phyloP scores from a whole-genome alignment of 345 rosid species.

The Psidium guajava region DNA sequence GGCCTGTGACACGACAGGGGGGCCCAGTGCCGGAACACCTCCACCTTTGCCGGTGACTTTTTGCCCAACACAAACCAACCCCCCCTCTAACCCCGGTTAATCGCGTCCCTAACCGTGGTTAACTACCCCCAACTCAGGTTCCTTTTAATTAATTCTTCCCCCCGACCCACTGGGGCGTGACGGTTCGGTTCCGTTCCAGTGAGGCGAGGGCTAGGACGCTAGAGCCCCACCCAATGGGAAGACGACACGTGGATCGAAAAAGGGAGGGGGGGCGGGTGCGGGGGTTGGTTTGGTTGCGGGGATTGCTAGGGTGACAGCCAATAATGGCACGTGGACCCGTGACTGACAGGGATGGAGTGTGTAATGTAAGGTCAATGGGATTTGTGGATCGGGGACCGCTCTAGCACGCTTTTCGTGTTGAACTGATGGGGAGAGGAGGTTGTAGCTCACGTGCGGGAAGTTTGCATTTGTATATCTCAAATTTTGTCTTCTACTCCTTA shows the following conservation, averaged over 20 bases:
- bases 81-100: background rate
- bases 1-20: conserved; percentile 17
- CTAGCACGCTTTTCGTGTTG: background rate
- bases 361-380: background rate
- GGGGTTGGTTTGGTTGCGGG: no score
- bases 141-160: background rate
- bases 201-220: background rate
- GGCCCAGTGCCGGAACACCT: conserved; percentile 22
- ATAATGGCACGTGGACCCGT: background rate
- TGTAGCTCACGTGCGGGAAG: background rate
- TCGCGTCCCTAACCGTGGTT: background rate
- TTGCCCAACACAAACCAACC: background rate
- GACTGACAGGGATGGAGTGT: background rate
- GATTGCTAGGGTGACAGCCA: background rate
- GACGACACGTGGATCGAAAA: background rate
- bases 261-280: no score
- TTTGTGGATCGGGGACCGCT: background rate
- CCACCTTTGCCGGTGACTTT: conserved; percentile 16
- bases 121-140: background rate
- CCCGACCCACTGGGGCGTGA: background rate
- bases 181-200: background rate
- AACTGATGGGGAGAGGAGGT: background rate
- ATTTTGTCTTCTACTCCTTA: background rate
- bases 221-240: background rate
- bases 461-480: background rate